Conservation (phyloP, 192 early-diverging fungal genomes). For the Glomus cerebriforme region DNA sequence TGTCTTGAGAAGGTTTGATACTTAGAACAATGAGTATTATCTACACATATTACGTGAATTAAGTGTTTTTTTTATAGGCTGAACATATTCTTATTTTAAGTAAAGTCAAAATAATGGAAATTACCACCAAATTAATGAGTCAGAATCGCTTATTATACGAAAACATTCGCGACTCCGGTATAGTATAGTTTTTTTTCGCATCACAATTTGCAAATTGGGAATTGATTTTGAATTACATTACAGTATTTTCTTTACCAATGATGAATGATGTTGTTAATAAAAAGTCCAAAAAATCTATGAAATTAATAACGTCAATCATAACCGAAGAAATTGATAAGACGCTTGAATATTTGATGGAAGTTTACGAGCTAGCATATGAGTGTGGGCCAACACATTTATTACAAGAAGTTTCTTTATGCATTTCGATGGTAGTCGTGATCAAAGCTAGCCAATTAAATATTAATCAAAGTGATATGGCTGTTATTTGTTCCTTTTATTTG, state of each 20-base stretch:
- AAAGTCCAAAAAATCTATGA: background rate
- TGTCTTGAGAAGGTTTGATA: slow-evolving; percentile 40
- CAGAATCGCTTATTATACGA: slow-evolving; percentile 28
- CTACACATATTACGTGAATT: background rate
- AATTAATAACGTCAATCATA: background rate
- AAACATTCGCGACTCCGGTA: slow-evolving; percentile 57
- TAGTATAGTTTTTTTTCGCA: background rate
- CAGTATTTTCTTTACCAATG: slow-evolving; percentile 19
- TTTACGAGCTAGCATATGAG: slow-evolving; percentile 37
- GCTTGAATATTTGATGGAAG: slow-evolving; percentile 43
- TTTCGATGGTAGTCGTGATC: slow-evolving; percentile 40
- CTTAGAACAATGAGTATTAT: background rate
- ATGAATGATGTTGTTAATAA: background rate
- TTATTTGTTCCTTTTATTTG: slow-evolving; percentile 48
- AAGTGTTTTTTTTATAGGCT: background rate
- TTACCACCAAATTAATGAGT: background rate
- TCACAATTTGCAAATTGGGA: background rate
- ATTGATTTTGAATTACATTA: background rate
- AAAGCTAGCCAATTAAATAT: slow-evolving; percentile 29
- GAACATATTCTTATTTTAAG: slow-evolving; percentile 23
- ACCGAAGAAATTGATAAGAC: slow-evolving; percentile 28
- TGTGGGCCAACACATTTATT: slow-evolving; percentile 44
- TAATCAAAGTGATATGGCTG: slow-evolving; percentile 35
- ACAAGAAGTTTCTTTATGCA: slow-evolving; percentile 39
- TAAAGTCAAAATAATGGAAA: slow-evolving; percentile 28